Percentiles rank a stretch among this genome's conserved stretches.
These are phyloP conservation scores for Eutrema salsugineum DNA, from an alignment of 441 rosid genomes.

Conservation along the genomic window DNA sequence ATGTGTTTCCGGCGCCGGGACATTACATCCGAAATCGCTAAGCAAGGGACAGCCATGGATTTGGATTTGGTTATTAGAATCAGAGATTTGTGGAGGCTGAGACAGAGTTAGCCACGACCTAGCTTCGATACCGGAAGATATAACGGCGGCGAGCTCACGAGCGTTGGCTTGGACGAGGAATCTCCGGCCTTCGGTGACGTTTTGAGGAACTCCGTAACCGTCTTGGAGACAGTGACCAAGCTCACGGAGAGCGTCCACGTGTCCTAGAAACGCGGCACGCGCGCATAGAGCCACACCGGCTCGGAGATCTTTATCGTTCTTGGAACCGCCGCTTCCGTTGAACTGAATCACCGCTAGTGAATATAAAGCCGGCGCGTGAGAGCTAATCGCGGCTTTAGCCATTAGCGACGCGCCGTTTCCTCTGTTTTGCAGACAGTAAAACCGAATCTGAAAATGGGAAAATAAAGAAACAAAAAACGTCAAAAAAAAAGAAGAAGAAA, in stretches of 20 bases:
- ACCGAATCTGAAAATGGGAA: constrained; percentile 57
- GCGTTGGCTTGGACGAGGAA: constrained; percentile 93
- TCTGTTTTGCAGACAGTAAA: constrained; percentile 81
- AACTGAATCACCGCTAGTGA: constrained; percentile 87
- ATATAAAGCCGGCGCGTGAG: constrained; percentile 82
- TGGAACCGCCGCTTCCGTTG: constrained; percentile 95
- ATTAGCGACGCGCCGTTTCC: constrained; percentile 92
- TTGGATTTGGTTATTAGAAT: constrained; percentile 6
- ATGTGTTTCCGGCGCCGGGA: constrained; percentile 83
- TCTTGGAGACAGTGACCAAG: constrained; percentile 96
- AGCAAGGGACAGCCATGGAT: constrained; percentile 56
- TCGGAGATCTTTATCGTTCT: constrained; percentile 77
- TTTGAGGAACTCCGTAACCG: constrained; percentile 90
- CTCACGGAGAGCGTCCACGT: constrained; percentile 83
- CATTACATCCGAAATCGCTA: constrained; percentile 91
- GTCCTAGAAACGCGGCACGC: constrained; percentile 83
- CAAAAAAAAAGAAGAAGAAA: background rate
- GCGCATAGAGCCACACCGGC: constrained; percentile 94
- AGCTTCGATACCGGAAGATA: constrained; percentile 34
- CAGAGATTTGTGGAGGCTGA: constrained; percentile 30
- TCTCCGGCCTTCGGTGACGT: constrained; percentile 77
- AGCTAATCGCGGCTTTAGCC: constrained; percentile 91
- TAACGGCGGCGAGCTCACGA: constrained; percentile 71
- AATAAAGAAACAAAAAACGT: background rate
- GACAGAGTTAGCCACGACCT: constrained; percentile 63